These are phyloP conservation scores for Colletotrichum tofieldiae DNA, from an alignment of 2,329 filamentous ascomycete species.

Conservation along the genomic window DNA sequence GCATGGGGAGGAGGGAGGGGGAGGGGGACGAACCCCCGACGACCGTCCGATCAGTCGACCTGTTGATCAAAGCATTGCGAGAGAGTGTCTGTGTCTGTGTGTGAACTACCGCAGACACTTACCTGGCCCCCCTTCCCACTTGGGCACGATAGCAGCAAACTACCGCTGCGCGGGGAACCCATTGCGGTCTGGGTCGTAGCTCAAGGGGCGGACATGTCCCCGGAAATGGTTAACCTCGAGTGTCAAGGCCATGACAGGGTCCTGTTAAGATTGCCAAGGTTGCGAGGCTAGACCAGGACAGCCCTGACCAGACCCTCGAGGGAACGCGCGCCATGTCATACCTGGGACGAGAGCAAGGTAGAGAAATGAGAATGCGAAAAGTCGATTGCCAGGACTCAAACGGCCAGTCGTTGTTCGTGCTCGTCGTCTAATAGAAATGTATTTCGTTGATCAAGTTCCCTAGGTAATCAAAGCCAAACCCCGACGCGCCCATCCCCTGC, in stretches of 20 bases:
- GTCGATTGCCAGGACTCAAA: not conserved
- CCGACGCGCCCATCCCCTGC: constrained; percentile 31
- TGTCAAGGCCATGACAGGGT: not conserved
- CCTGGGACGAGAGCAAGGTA: not conserved
- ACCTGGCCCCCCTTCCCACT: not conserved
- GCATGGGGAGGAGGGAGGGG: not conserved
- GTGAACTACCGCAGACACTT: not conserved
- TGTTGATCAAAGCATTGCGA: not conserved
- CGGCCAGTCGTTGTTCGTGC: not conserved
- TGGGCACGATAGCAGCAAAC: not conserved
- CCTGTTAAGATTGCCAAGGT: not conserved
- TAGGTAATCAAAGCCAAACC: constrained; percentile 40
- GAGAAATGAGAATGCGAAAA: not conserved
- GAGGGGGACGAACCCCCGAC: not conserved
- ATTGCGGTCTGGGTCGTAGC: not conserved
- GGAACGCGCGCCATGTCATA: not conserved
- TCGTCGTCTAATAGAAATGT: constrained; percentile 26
- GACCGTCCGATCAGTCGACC: not conserved
- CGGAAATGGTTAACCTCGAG: not conserved
- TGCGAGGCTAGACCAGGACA: not conserved
- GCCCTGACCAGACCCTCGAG: not conserved
- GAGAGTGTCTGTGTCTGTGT: not conserved
- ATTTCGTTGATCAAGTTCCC: constrained; percentile 30
- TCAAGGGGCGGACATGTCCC: constrained; percentile 1
- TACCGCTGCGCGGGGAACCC: not conserved